Conservation (phyloP, 2,329 filamentous ascomycete genomes). For the Blastomyces percursus region DNA sequence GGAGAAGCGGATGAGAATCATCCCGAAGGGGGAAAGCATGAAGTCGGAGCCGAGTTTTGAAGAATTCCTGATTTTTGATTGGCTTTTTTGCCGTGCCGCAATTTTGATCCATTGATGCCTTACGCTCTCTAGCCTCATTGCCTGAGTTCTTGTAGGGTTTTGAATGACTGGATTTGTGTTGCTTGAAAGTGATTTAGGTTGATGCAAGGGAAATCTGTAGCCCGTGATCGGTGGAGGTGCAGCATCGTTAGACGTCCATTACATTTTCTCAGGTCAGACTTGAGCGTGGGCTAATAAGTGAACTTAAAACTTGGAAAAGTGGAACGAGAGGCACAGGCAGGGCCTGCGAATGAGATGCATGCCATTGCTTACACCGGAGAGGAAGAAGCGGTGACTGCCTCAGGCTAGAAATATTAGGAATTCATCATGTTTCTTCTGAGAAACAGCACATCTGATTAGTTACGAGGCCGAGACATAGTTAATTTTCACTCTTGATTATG, state of each 20-base stretch:
- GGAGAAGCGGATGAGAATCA: not conserved
- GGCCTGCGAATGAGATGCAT: not conserved
- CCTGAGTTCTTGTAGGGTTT: not conserved
- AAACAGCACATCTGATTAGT: not conserved
- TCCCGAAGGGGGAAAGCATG: not conserved
- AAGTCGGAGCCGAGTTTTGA: not conserved
- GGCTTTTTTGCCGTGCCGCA: not conserved
- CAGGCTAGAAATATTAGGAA: not conserved
- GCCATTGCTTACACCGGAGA: too few species aligned
- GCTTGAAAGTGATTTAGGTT: not conserved
- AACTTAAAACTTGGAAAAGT: not conserved
- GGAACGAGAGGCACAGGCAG: not conserved
- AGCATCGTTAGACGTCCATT: not conserved
- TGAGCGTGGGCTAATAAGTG: not conserved
- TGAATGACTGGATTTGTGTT: not conserved
- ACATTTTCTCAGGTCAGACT: not conserved
- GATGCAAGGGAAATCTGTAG: not conserved
- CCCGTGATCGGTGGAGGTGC: not conserved
- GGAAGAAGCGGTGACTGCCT: conserved; percentile 2
- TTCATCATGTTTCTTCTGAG: not conserved
- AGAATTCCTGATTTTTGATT: not conserved
- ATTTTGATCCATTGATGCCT: not conserved
- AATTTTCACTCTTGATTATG: not conserved
- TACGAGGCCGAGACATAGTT: not conserved
- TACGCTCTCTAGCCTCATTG: not conserved